Base-by-base conservation (phyloP, 225 moss, liverwort and hornwort species). In the Asterella californica region DNA sequence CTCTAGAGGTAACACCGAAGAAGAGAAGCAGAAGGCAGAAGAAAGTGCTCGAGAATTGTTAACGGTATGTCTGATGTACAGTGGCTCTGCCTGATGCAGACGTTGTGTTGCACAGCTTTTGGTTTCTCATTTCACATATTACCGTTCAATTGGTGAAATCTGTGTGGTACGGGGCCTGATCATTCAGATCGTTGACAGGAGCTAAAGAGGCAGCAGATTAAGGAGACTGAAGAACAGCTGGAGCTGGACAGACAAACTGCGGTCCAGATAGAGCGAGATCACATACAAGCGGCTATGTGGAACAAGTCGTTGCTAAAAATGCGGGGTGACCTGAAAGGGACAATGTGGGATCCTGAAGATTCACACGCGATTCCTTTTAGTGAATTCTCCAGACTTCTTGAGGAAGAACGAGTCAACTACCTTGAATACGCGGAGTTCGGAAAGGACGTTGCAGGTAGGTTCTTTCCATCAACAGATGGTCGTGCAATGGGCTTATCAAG, bases 391-490 rank as follows among this genome's bases (percentile, higher is more conserved):
- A 82, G 77, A 62, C 77, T 87, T 5, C 54, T 85, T 65, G 84
- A 87, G 50, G 47, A 66, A 34, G 27, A 83, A 48, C 82, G 84
- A 69, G 84, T 87, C 60, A 83, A 52, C 21, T 87, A 80, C 69
- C 62, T 87, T 60, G 87, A 87, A 65, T 87, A 87, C 76, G 82
- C 45, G 42, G 87, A 85, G 45, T 83, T 87, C 73, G 84, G 87
- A 57, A 82, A 85, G 74, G 82, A 87, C 36, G 69, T 85, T 48
- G 80, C 87, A 80, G 84, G 87, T 85, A 75, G 38, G 38, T 54
- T 53, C 30, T 9, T 10, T 47, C n/a, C n/a, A 0, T 71, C 25
- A 19, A n/a, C 46, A 1, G 12, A 0, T 38, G n/a, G 46, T 48
- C 45, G 38, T 70, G 9, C 8, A 45, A 5, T 5, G 4, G 64